These are phyloP conservation scores for Psilocybe azurescens DNA, from an alignment of 768 basidiomycete species.

Conservation along the genomic window DNA sequence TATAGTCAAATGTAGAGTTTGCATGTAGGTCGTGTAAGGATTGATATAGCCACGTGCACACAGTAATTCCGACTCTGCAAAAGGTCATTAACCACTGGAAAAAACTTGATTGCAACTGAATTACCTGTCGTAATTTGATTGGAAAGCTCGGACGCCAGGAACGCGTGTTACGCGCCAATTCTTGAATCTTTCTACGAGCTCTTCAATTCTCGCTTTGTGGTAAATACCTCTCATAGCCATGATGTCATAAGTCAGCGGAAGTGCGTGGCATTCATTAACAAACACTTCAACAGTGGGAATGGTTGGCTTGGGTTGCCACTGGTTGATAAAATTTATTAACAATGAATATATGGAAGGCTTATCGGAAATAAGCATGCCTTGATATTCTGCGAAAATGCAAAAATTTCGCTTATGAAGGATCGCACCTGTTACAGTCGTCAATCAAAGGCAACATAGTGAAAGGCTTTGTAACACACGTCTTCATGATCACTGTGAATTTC, in stretches of 20 bases:
- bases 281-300: slow-evolving; percentile 65
- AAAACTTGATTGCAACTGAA: slow-evolving; percentile 18
- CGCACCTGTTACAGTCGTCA: slow-evolving; percentile 55
- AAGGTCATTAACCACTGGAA: slow-evolving; percentile 8
- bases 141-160: slow-evolving; percentile 79
- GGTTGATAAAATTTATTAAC: slow-evolving; percentile 8
- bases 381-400: slow-evolving; percentile 75
- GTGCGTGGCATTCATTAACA: slow-evolving; percentile 66
- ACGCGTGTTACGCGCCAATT: slow-evolving; percentile 73
- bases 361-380: slow-evolving; percentile 48
- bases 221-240: slow-evolving; percentile 75
- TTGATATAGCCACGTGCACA: slow-evolving; percentile 82
- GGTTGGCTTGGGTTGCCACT: slow-evolving; percentile 74
- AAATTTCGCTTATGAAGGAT: slow-evolving; percentile 73
- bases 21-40: slow-evolving; percentile 80
- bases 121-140: slow-evolving; percentile 85
- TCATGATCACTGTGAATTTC: slow-evolving; percentile 81
- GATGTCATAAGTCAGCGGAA: slow-evolving; percentile 66
- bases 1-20: slow-evolving; percentile 77
- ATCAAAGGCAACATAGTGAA: neutral
- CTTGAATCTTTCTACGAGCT: slow-evolving; percentile 68
- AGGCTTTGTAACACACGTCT: slow-evolving; percentile 53
- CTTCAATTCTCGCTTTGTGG: slow-evolving; percentile 60
- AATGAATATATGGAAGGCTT: neutral
- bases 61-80: slow-evolving; percentile 61